These are phyloP conservation scores for Phytophthora podocarpi DNA, from an alignment of 352 stramenopile species.

Conservation along the genomic window DNA sequence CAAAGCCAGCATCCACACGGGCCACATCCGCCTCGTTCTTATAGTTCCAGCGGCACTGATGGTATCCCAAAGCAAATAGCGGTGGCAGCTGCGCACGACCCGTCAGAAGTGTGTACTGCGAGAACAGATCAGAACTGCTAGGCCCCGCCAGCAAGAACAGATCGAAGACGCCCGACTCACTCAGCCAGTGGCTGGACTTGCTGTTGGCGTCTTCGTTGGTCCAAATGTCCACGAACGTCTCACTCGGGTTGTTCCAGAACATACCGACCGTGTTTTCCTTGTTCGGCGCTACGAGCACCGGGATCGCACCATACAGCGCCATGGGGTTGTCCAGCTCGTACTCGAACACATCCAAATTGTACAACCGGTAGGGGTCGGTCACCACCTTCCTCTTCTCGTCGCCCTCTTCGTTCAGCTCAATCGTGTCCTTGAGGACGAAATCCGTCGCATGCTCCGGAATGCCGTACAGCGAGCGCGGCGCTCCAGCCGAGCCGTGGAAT, in stretches of 20 bases:
- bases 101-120: slow-evolving; percentile 94
- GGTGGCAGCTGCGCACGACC: slow-evolving; percentile 93
- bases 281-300: slow-evolving; percentile 69
- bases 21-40: slow-evolving; percentile 97
- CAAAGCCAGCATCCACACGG: slow-evolving; percentile 90
- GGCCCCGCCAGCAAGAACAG: slow-evolving; percentile 96
- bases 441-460: slow-evolving; percentile 97
- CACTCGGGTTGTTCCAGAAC: slow-evolving; percentile 99
- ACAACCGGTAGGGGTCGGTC: slow-evolving; percentile 98
- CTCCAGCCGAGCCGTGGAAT: slow-evolving; percentile 79
- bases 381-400: slow-evolving; percentile 37
- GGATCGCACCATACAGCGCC: slow-evolving; percentile 95
- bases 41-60: slow-evolving; percentile 99
- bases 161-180: slow-evolving; percentile 96
- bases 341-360: slow-evolving; percentile 99
- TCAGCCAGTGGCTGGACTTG: slow-evolving; percentile 93
- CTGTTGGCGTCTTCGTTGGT: slow-evolving; percentile 46
- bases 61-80: slow-evolving; percentile 97
- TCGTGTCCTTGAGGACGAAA: slow-evolving; percentile 94
- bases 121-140: slow-evolving; percentile 80
- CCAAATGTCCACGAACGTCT: slow-evolving; percentile 98
- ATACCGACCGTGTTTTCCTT: slow-evolving; percentile 88
- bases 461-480: slow-evolving; percentile 92
- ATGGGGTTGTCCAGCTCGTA: slow-evolving; percentile 99
- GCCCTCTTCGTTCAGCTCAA: slow-evolving; percentile 39